phyloP scores from a whole-genome alignment of 345 rosid species.

The Syzygium oleosum region DNA sequence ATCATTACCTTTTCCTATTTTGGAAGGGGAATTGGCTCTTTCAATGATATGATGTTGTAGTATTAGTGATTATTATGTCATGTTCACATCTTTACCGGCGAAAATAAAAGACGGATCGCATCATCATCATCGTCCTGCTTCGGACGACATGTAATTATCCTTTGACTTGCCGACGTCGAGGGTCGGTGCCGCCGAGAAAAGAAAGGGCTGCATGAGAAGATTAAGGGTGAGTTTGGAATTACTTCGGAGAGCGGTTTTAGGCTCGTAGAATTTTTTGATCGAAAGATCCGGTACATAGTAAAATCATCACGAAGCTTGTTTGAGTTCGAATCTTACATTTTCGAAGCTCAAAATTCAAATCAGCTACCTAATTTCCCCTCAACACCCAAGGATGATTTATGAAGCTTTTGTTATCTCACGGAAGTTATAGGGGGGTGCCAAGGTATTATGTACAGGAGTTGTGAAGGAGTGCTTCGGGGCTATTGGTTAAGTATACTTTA shows the following conservation, averaged over 20 bases:
- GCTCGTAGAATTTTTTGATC: background rate
- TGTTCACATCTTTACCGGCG: background rate
- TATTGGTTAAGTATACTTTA: background rate
- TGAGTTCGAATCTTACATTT: background rate
- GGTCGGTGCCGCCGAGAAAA: background rate
- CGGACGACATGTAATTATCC: rapidly evolving
- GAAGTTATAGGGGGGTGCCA: too few relatives aligned
- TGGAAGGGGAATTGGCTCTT: background rate
- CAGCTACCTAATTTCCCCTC: background rate
- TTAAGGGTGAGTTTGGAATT: background rate
- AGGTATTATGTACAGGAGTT: background rate
- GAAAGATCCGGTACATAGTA: rapidly evolving
- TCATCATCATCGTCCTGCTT: background rate
- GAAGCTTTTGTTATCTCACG: background rate
- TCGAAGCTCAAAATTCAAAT: background rate
- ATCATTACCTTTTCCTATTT: background rate
- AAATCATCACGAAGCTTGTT: rapidly evolving
- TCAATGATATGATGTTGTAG: background rate
- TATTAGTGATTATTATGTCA: background rate
- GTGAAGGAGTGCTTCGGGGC: rapidly evolving
- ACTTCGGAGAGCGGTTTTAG: background rate
- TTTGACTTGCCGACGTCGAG: background rate
- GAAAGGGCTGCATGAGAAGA: background rate
- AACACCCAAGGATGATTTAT: background rate
- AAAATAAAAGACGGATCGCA: background rate